phyloP scores from a whole-genome alignment of 2,329 filamentous ascomycete species.

The Aspergillus spinulosporus region DNA sequence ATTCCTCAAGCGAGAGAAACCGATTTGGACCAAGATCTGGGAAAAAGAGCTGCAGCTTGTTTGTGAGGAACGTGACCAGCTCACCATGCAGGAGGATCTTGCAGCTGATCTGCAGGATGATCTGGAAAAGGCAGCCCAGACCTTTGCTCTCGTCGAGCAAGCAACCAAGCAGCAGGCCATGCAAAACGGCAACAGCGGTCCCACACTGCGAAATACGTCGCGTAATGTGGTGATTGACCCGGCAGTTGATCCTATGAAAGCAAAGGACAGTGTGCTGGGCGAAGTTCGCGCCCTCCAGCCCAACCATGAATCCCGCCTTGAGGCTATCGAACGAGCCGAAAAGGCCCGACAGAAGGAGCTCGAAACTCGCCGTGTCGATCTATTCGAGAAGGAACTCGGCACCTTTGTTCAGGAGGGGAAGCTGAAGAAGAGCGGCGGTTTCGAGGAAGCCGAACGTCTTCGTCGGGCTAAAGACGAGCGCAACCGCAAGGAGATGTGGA shows the following conservation, averaged over 20 bases:
- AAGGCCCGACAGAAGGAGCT: slow-evolving; percentile 87
- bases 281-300: slow-evolving; percentile 92
- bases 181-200: slow-evolving; percentile 56
- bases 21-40: slow-evolving; percentile 99
- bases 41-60: slow-evolving; percentile 95
- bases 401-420: slow-evolving; percentile 86
- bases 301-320: slow-evolving; percentile 88
- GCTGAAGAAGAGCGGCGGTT: slow-evolving; percentile 92
- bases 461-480: slow-evolving; percentile 83
- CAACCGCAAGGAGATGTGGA: slow-evolving; percentile 72
- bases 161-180: slow-evolving; percentile 94
- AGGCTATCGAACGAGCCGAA: slow-evolving; percentile 96
- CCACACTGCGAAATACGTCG: slow-evolving; percentile 53
- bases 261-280: slow-evolving; percentile 86
- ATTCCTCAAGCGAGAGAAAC: slow-evolving; percentile 86
- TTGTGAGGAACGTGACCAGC: slow-evolving; percentile 89
- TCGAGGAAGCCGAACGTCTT: slow-evolving; percentile 88
- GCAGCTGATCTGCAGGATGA: slow-evolving; percentile 91
- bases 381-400: slow-evolving; percentile 81
- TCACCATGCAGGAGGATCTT: slow-evolving; percentile 95
- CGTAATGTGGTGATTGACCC: slow-evolving; percentile 52
- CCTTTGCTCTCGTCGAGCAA: slow-evolving; percentile 92
- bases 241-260: slow-evolving; percentile 69
- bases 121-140: slow-evolving; percentile 89
- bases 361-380: slow-evolving; percentile 69